Evolutionary conservation across 345 rosid genomes (phyloP), one percentile per base, ranked within the genome.

Genomic region (Heritiera fomes): DNA sequence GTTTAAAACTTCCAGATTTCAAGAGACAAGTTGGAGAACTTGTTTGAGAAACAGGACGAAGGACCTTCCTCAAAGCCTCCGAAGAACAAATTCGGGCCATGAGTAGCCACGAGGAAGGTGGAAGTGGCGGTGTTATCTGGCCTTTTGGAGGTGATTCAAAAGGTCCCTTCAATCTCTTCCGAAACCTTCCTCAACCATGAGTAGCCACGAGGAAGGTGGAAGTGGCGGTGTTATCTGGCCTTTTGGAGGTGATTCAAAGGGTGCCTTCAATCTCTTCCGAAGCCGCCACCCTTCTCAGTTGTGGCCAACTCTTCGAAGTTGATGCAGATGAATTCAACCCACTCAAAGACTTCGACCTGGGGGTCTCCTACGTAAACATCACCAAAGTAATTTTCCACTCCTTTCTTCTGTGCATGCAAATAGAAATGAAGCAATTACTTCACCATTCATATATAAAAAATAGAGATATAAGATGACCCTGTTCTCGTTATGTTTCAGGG

Each of bases 1-100:
- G 20, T 34, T 8, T 23, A 13, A 9, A 50, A 8, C 23, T 46
- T 18, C 23, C 76, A 89, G 91, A 86, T 84, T 1, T 63, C 80
- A 3, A 81, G 82, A 71, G 87, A 83, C 17, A 43, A 77, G 55
- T 38, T 91, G 72, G 80, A 91, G 76, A 78, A 14, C 28, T 20
- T 87, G 1, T 81, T 89, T 9, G 66, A 76, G 18, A 79, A 80
- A 40, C 88, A 82, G 60, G 83, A 70, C 67, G 41, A 85, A n/a
- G 90, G 87, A 8, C 75, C 11, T 76, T 90, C 50, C 30, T 86
- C 13, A 83, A 79, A 68, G 86, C 87, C 7, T 80, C 90, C n/a
- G 76, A 10, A 65, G 82, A 85, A 77, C 88, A 87, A 62, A 64
- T 89, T 12, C 47, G 79, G 82, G 83, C 90, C 1, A 10, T 87